Conservation (phyloP, 2,329 filamentous ascomycete species). For the Xylariaceae sp. region DNA sequence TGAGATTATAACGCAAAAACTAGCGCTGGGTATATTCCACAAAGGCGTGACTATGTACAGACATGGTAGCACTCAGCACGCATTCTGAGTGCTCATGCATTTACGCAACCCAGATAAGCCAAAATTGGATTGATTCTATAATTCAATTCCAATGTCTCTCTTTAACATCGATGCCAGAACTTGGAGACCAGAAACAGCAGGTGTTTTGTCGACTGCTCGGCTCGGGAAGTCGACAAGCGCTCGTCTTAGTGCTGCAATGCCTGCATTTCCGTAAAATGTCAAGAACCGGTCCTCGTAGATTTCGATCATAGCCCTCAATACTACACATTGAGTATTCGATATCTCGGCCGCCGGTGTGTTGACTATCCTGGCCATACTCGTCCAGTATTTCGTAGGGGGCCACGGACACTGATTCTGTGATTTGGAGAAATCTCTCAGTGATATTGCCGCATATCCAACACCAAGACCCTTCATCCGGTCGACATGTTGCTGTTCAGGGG, state of each 20-base stretch:
- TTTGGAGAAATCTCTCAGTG: slow-evolving; percentile 75
- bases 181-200: slow-evolving; percentile 46
- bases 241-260: slow-evolving; percentile 62
- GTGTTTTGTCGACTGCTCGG: slow-evolving; percentile 41
- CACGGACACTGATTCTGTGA: slow-evolving; percentile 67
- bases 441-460: slow-evolving; percentile 77
- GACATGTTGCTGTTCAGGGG: slow-evolving; percentile 67
- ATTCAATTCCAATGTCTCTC: slow-evolving; percentile 43
- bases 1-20: not conserved
- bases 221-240: slow-evolving; percentile 72
- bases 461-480: slow-evolving; percentile 81
- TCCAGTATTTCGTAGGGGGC: slow-evolving; percentile 81
- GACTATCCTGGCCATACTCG: slow-evolving; percentile 67
- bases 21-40: slow-evolving; percentile 13
- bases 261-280: slow-evolving; percentile 74
- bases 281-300: slow-evolving; percentile 73
- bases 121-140: slow-evolving; percentile 23
- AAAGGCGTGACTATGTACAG: not conserved
- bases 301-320: slow-evolving; percentile 68
- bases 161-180: slow-evolving; percentile 52
- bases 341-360: slow-evolving; percentile 66
- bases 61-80: too few relatives aligned
- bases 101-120: too few relatives aligned
- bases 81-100: too few relatives aligned
- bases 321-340: slow-evolving; percentile 68